These are phyloP conservation scores for Microdochium bolleyi DNA, from an alignment of 2,329 filamentous ascomycete species.

Conservation along the genomic window DNA sequence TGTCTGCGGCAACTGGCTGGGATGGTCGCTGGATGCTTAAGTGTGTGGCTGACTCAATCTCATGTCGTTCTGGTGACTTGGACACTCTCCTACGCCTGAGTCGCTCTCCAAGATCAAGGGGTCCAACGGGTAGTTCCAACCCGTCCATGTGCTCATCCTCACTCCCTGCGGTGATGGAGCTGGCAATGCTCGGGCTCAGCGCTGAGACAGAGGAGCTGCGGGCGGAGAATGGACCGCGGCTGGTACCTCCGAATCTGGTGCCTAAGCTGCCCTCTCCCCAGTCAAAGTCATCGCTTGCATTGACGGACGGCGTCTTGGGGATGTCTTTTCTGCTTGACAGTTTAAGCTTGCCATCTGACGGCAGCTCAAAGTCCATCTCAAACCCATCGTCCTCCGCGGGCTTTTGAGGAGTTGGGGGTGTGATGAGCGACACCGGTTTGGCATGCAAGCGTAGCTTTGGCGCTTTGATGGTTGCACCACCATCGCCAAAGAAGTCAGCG, in stretches of 20 bases:
- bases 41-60: slow-evolving; percentile 1
- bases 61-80: slow-evolving; percentile 43
- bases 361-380: slow-evolving; percentile 65
- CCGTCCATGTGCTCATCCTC: slow-evolving; percentile 90
- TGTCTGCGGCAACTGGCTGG: slow-evolving; percentile 30
- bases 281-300: slow-evolving; percentile 69
- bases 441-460: slow-evolving; percentile 33
- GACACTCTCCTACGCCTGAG: slow-evolving; percentile 63
- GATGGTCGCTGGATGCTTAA: slow-evolving; percentile 26
- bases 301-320: slow-evolving; percentile 52
- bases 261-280: slow-evolving; percentile 92
- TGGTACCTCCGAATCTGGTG: slow-evolving; percentile 81
- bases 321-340: slow-evolving; percentile 55
- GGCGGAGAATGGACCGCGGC: slow-evolving; percentile 68
- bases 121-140: slow-evolving; percentile 75
- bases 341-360: slow-evolving; percentile 56
- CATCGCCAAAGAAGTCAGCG: slow-evolving; percentile 57
- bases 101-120: slow-evolving; percentile 73
- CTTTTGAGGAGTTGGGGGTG: slow-evolving; percentile 46
- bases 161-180: slow-evolving; percentile 84
- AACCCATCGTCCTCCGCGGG: slow-evolving; percentile 54
- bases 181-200: slow-evolving; percentile 86
- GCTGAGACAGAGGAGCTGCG: slow-evolving; percentile 83
- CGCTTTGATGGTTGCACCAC: slow-evolving; percentile 59
- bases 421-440: slow-evolving; percentile 33